Percentiles rank a stretch among this genome's conserved stretches.
Evolutionary conservation across 1,139 yeast species (phyloP).

Genomic region (Suhomyces chickasaworum): DNA sequence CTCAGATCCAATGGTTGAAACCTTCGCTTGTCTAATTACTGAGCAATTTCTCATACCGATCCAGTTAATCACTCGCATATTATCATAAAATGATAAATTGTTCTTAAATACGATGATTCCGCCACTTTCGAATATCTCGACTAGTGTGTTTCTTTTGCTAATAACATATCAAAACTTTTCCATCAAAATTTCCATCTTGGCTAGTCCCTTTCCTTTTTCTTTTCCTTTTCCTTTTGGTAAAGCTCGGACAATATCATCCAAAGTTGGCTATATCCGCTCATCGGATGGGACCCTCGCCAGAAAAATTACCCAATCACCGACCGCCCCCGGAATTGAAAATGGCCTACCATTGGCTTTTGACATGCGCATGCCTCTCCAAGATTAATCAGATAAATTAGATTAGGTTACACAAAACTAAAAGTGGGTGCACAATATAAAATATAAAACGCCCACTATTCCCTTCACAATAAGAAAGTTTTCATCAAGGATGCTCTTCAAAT

Average conservation of each 20-base stretch:
- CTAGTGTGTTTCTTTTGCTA: neutral
- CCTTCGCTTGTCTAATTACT: neutral
- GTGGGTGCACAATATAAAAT: neutral
- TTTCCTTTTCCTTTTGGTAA: too few species aligned
- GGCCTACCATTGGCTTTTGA: conserved; percentile 6
- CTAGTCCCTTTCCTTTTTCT: too few species aligned
- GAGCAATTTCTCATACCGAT: neutral
- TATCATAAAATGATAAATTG: neutral
- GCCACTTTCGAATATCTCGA: neutral
- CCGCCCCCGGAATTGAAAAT: neutral
- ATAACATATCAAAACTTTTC: neutral
- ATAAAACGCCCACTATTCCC: neutral
- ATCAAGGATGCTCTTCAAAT: conserved; percentile 16
- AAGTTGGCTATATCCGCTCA: neutral
- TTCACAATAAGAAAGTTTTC: conserved; percentile 1
- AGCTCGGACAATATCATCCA: neutral
- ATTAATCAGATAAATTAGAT: conserved; percentile 9
- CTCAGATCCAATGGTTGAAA: neutral
- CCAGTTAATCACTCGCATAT: neutral
- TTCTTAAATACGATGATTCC: neutral
- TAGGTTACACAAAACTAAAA: neutral
- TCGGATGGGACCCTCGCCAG: neutral
- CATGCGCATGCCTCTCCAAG: conserved; percentile 7
- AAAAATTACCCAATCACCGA: neutral
- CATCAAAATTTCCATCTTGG: neutral